These are phyloP conservation scores for Hysterangium stoloniferum DNA, from an alignment of 768 basidiomycete species.

Conservation along the genomic window DNA sequence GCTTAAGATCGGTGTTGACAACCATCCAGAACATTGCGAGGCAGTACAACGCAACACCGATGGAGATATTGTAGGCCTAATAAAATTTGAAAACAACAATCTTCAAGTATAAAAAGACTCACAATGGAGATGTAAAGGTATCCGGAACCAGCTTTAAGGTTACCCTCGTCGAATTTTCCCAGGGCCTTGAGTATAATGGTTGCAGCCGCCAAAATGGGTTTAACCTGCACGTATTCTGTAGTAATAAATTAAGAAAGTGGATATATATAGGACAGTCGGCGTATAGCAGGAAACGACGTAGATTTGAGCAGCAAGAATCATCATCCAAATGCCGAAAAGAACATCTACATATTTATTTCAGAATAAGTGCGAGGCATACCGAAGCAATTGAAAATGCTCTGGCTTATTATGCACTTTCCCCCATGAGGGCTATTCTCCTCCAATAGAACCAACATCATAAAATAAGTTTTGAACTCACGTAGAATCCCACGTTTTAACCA, in stretches of 20 bases:
- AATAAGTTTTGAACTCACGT: conserved; percentile 43
- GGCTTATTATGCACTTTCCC: too few species aligned
- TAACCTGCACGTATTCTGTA: conserved; percentile 94
- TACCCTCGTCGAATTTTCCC: conserved; percentile 86
- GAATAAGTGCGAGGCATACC: too few species aligned
- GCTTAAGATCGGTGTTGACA: conserved; percentile 80
- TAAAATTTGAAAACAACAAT: conserved; percentile 20
- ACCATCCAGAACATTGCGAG: conserved; percentile 97
- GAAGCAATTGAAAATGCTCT: too few species aligned
- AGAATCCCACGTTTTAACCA: conserved; percentile 93
- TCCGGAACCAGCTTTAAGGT: conserved; percentile 76
- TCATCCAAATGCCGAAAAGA: too few species aligned
- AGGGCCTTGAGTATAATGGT: conserved; percentile 82
- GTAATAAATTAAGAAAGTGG: background rate
- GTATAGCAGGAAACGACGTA: background rate
- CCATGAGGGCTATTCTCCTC: too few species aligned
- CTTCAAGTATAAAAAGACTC: conserved; percentile 31
- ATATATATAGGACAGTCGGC: background rate
- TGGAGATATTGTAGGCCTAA: conserved; percentile 60
- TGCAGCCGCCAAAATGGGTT: conserved; percentile 78
- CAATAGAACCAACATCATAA: too few species aligned
- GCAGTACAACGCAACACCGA: conserved; percentile 77
- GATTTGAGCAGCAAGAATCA: too few species aligned
- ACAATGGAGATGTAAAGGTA: conserved; percentile 87
- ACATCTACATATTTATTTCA: too few species aligned